Percentiles rank a stretch among this genome's conserved stretches.
phyloP scores from a whole-genome alignment of 2,329 filamentous ascomycete species.

The Phoma sp. region DNA sequence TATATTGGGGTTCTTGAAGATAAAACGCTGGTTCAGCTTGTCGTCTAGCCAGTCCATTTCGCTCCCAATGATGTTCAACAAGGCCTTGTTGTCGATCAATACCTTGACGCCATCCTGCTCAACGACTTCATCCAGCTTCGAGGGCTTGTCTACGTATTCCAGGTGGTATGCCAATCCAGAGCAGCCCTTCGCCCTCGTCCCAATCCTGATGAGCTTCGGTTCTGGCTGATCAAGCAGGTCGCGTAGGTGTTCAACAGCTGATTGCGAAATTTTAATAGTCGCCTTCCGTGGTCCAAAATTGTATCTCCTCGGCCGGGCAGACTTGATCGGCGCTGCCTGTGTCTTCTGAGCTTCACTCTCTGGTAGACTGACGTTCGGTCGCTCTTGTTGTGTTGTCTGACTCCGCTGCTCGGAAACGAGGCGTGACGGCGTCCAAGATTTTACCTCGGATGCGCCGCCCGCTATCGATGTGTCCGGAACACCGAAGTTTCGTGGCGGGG shows the following conservation, averaged over 20 bases:
- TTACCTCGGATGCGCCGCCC: conserved; percentile 55
- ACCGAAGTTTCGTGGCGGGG: conserved; percentile 64
- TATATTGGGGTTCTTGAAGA: conserved; percentile 97
- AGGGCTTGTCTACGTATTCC: conserved; percentile 92
- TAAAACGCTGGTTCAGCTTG: conserved; percentile 87
- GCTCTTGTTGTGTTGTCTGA: conserved; percentile 26
- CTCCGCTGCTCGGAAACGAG: conserved; percentile 32
- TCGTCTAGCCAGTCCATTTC: conserved; percentile 99
- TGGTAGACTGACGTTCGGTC: conserved; percentile 55
- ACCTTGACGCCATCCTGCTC: conserved; percentile 97
- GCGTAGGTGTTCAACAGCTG: conserved; percentile 79
- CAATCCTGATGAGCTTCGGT: conserved; percentile 91
- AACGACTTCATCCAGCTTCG: conserved; percentile 85
- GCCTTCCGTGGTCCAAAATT: conserved; percentile 86
- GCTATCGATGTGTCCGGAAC: conserved; percentile 67
- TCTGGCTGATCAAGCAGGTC: conserved; percentile 81
- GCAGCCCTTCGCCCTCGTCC: conserved; percentile 92
- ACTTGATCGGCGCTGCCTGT: conserved; percentile 53
- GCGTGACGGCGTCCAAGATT: conserved; percentile 56
- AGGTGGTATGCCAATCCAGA: conserved; percentile 92
- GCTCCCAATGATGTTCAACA: conserved; percentile 97
- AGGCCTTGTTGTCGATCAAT: conserved; percentile 92
- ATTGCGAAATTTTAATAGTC: conserved; percentile 82
- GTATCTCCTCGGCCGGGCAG: conserved; percentile 63
- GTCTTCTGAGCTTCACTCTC: conserved; percentile 73